Conservation (phyloP, 2,329 filamentous ascomycete genomes). For the Phaeosphaeriaceae sp. region DNA sequence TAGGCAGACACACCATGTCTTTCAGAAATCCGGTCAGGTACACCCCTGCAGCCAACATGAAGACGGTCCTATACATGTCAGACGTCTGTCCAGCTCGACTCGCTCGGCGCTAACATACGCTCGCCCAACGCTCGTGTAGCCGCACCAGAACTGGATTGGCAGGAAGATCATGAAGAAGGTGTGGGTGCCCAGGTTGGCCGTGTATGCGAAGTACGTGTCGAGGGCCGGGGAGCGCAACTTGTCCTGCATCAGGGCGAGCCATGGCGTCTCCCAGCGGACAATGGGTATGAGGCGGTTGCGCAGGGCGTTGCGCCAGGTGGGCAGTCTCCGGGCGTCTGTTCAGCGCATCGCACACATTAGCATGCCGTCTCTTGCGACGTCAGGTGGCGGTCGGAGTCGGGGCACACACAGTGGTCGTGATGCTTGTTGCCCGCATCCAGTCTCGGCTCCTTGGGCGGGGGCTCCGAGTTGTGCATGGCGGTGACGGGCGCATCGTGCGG, state of each 20-base stretch:
- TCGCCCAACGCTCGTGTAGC: conserved; percentile 82
- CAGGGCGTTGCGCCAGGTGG: conserved; percentile 85
- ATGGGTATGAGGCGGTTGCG: conserved; percentile 84
- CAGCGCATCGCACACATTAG: conserved; percentile 23
- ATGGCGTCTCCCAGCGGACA: conserved; percentile 93
- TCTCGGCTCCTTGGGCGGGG: conserved; percentile 23
- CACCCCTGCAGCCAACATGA: conserved; percentile 73
- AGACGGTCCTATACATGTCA: conserved; percentile 46
- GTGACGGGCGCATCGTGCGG: conserved; percentile 24
- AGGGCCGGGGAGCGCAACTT: conserved; percentile 80
- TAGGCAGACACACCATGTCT: conserved; percentile 89
- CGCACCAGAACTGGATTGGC: conserved; percentile 96
- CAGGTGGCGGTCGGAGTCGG: conserved; percentile 11
- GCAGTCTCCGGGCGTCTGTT: conserved; percentile 81
- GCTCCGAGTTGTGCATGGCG: neutral
- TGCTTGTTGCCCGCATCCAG: conserved; percentile 79
- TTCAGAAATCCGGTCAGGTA: conserved; percentile 86
- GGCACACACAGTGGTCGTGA: conserved; percentile 64
- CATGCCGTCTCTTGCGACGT: conserved; percentile 11
- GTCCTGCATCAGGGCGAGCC: conserved; percentile 85
- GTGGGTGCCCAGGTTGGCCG: conserved; percentile 94
- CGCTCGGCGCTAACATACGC: conserved; percentile 66
- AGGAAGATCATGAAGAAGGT: conserved; percentile 98
- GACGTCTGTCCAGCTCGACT: neutral
- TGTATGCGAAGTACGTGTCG: conserved; percentile 96